Conservation (phyloP, 139 green algal species). For the Tetraselmis chui region DNA sequence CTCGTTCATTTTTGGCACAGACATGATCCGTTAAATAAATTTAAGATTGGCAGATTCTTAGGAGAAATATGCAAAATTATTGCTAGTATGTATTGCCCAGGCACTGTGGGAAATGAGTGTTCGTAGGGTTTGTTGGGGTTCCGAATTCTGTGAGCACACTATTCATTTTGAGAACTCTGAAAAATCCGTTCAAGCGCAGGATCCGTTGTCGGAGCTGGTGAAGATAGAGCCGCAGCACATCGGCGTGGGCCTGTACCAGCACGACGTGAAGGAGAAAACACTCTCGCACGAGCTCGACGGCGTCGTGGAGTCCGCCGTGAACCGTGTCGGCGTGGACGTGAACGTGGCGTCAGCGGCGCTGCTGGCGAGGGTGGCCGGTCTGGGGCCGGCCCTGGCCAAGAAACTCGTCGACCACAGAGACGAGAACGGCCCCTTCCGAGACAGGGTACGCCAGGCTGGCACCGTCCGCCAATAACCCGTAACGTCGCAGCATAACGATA, state of each 20-base stretch:
- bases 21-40: too few species aligned
- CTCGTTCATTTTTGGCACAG: too few species aligned
- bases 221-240: slow-evolving; percentile 32
- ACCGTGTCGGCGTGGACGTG: slow-evolving; percentile 27
- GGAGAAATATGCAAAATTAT: too few species aligned
- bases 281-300: slow-evolving; percentile 15
- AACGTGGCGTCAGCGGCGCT: slow-evolving; percentile 30
- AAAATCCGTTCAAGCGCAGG: too few species aligned
- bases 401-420: slow-evolving; percentile 24
- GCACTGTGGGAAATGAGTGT: too few species aligned
- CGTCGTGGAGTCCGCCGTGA: slow-evolving; percentile 29
- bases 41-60: too few species aligned
- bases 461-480: too few species aligned
- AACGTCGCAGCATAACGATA: too few species aligned
- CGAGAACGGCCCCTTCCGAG: slow-evolving; percentile 6
- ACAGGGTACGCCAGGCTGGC: neutral
- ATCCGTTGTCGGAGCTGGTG: slow-evolving; percentile 39
- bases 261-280: slow-evolving; percentile 20
- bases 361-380: slow-evolving; percentile 19
- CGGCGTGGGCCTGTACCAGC: slow-evolving; percentile 40
- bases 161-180: too few species aligned
- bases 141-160: too few species aligned
- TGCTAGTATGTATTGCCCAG: too few species aligned
- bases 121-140: too few species aligned
- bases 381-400: slow-evolving; percentile 13